Conservation (phyloP, 129 eudicot genomes). For the Flaveria trinervia region DNA sequence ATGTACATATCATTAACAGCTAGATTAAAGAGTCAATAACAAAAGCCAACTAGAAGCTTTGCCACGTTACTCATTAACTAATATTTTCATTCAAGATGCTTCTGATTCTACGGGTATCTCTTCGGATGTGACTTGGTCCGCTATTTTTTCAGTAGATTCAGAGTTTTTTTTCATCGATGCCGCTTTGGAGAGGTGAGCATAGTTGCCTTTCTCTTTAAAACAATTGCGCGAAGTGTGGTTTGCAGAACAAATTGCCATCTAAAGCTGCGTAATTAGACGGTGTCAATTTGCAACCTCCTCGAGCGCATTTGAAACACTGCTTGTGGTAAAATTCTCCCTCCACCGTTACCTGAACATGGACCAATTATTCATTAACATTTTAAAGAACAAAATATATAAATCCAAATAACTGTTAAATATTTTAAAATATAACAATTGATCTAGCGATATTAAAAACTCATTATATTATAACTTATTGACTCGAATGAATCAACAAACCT, state of each 20-base stretch:
- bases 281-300: conserved; percentile 71
- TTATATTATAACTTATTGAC: not conserved
- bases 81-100: not conserved
- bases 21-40: not conserved
- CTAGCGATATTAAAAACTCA: no score
- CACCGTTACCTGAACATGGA: conserved; percentile 59
- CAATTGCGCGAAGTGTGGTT: conserved; percentile 73
- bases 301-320: conserved; percentile 75
- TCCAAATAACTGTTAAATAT: no score
- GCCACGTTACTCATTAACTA: not conserved
- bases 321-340: conserved; percentile 83
- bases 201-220: conserved; percentile 76
- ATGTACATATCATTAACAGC: not conserved
- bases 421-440: no score
- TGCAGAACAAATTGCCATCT: conserved; percentile 77
- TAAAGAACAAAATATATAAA: no score
- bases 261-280: conserved; percentile 81
- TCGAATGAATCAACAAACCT: conserved; percentile 45
- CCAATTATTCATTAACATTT: not conserved
- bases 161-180: conserved; percentile 50
- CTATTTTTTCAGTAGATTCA: conserved; percentile 19
- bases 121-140: conserved; percentile 3
- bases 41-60: not conserved
- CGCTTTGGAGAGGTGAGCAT: conserved; percentile 51
- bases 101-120: not conserved